Evolutionary conservation across 768 basidiomycete genomes (phyloP), one percentile per base, ranked within the genome.

Genomic region (Suillus cothurnatus): DNA sequence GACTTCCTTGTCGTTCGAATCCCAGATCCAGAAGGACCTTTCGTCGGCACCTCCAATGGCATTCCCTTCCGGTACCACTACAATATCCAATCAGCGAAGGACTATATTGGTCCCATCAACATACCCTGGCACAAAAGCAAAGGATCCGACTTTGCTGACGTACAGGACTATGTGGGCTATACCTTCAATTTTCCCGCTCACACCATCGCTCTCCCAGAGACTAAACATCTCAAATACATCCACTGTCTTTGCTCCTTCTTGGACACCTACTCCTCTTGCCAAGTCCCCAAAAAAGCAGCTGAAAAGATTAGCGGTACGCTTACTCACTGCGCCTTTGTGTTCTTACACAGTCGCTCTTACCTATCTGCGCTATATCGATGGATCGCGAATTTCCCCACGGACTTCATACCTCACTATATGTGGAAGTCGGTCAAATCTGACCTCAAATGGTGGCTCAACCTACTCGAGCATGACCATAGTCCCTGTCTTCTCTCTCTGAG

Each of bases 301-400:
- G 55, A 72, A 62, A 71, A 63, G 9, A 61, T 82, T 11, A 68
- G 71, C 58, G 75, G 79, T 0, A 73, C 76, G 1, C 68, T 81
- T 0, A 74, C 71, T 12, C 79, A 80, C 60, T 70, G 75, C 28
- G 61, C 75, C 1, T 79, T 78, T 49, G 73, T 79, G 1, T 72
- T 76, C 56, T 59, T 61, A 1, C 60, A 64, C 0, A 76, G 79
- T 12, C 62, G 70, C 0, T 67, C 78, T 3, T 69, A 67, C 56
- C 71, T 80, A 7, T 61, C 77, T 4, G 63, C 65, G 2, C 55
- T 80, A 6, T 77, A 26, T n/a, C 19, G 1, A 0, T 61, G 38
- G 59, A 61, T 61, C 2, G 59, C 59, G 19, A 19, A 45, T 6
- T 43, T 61, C 14, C 19, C 21, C 1, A 4, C 19, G 1, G 59